phyloP scores from a whole-genome alignment of 2,329 filamentous ascomycete species.

The Boeremia lycopersici region DNA sequence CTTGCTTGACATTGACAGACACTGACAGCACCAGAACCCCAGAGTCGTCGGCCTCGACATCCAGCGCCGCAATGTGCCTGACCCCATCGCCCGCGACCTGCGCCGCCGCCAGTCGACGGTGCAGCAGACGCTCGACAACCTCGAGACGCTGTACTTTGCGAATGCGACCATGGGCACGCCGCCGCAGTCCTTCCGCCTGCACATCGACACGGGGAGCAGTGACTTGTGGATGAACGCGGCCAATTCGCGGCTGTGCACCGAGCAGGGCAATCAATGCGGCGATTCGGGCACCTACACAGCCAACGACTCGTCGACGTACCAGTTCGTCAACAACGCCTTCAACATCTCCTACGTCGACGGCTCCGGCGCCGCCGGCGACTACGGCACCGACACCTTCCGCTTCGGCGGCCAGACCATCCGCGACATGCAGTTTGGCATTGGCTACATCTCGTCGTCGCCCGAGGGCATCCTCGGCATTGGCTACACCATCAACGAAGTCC shows the following conservation, averaged over 20 bases:
- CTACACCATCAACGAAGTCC: constrained; percentile 79
- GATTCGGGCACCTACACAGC: constrained; percentile 70
- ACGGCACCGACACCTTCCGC: constrained; percentile 74
- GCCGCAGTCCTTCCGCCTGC: constrained; percentile 59
- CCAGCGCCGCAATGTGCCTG: constrained; percentile 53
- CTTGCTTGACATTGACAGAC: background rate
- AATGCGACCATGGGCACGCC: constrained; percentile 65
- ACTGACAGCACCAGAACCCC: constrained; percentile 45
- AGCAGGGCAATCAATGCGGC: constrained; percentile 59
- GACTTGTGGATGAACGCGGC: constrained; percentile 71
- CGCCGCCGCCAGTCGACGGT: constrained; percentile 53
- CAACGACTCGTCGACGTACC: constrained; percentile 76
- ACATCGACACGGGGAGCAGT: constrained; percentile 68
- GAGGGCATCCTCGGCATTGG: constrained; percentile 86
- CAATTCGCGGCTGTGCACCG: constrained; percentile 64
- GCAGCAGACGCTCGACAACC: constrained; percentile 59
- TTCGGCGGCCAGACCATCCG: constrained; percentile 62
- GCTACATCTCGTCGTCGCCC: constrained; percentile 63
- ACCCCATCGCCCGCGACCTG: constrained; percentile 56
- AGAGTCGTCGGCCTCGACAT: constrained; percentile 58
- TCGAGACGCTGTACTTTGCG: constrained; percentile 65
- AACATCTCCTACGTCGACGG: constrained; percentile 90
- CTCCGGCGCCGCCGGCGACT: constrained; percentile 77
- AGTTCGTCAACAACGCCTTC: constrained; percentile 75
- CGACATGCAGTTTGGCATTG: constrained; percentile 73